Conservation (phyloP, 2,329 filamentous ascomycete species). For the Rhexocercosporidium sp. region DNA sequence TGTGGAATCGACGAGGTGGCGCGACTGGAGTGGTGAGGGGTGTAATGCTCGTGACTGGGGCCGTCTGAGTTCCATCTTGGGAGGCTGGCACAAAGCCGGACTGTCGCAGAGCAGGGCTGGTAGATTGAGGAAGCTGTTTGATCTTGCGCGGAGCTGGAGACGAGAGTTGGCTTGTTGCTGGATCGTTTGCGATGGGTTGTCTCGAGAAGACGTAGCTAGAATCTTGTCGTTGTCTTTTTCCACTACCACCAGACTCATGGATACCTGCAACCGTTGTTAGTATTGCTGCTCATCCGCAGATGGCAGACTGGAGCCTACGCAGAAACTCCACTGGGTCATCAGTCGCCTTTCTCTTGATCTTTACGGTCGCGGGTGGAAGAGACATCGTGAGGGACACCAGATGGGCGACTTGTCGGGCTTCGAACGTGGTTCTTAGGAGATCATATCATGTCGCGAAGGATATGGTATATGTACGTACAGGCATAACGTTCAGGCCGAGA, state of each 20-base stretch:
- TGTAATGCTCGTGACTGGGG: background rate
- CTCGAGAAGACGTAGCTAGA: constrained; percentile 39
- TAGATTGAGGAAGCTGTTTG: constrained; percentile 29
- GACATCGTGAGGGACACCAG: constrained; percentile 32
- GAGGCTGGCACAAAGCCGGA: background rate
- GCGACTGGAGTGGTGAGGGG: constrained; percentile 5
- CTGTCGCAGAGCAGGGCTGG: constrained; percentile 19
- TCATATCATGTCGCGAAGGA: background rate
- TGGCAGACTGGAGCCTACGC: constrained; percentile 33
- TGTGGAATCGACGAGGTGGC: constrained; percentile 59
- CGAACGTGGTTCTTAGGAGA: background rate
- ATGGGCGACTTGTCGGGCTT: background rate
- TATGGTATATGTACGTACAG: background rate
- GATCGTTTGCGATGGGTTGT: constrained; percentile 27
- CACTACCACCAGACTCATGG: constrained; percentile 37
- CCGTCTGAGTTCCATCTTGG: background rate
- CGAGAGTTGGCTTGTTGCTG: constrained; percentile 10
- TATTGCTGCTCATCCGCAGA: background rate
- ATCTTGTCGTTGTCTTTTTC: constrained; percentile 29
- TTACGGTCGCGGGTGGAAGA: constrained; percentile 40
- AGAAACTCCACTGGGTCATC: constrained; percentile 43
- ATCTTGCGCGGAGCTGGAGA: constrained; percentile 27
- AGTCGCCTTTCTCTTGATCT: constrained; percentile 42
- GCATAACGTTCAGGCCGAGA: background rate
- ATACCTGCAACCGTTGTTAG: constrained; percentile 32